phyloP scores from a whole-genome alignment of 2,329 filamentous ascomycete genomes.

The Alternaria brassicicola region DNA sequence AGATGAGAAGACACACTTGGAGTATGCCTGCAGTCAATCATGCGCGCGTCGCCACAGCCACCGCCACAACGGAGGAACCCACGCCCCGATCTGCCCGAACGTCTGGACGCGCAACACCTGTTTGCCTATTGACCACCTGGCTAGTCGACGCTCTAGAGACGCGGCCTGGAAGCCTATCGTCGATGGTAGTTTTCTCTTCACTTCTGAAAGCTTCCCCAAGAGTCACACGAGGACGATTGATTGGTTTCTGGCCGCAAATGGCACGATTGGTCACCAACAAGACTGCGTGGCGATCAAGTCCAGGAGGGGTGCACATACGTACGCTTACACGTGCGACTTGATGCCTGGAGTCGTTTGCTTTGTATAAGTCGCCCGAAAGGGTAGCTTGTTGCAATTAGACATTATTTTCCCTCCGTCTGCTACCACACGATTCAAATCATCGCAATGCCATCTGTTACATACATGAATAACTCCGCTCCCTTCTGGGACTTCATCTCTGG shows the following conservation, averaged over 20 bases:
- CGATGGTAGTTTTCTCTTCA: slow-evolving; percentile 29
- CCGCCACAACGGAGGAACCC: slow-evolving; percentile 33
- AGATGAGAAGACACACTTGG: neutral
- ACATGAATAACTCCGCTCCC: slow-evolving; percentile 59
- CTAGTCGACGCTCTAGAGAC: slow-evolving; percentile 22
- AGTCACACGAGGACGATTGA: slow-evolving; percentile 9
- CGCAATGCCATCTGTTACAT: slow-evolving; percentile 59
- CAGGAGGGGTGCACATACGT: slow-evolving; percentile 31
- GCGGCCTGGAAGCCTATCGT: slow-evolving; percentile 24
- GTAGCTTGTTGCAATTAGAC: slow-evolving; percentile 16
- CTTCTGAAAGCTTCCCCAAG: slow-evolving; percentile 27
- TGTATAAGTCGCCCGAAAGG: slow-evolving; percentile 34
- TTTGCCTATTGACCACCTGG: slow-evolving; percentile 26
- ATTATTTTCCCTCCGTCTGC: slow-evolving; percentile 11
- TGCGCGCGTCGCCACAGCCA: slow-evolving; percentile 17
- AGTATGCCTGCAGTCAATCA: slow-evolving; percentile 5
- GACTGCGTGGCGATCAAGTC: slow-evolving; percentile 32
- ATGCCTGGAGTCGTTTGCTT: slow-evolving; percentile 30
- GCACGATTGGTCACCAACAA: slow-evolving; percentile 5
- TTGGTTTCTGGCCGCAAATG: slow-evolving; percentile 24
- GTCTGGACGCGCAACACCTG: slow-evolving; percentile 35
- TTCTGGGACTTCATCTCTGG: slow-evolving; percentile 63
- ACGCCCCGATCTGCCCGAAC: slow-evolving; percentile 20
- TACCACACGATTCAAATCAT: slow-evolving; percentile 7
- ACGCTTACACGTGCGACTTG: slow-evolving; percentile 36